A percentile compares a stretch with the other conserved stretches of the same genome.
These are phyloP conservation scores for Sclerotinia borealis DNA, from an alignment of 2,329 filamentous ascomycete genomes.

Conservation along the genomic window DNA sequence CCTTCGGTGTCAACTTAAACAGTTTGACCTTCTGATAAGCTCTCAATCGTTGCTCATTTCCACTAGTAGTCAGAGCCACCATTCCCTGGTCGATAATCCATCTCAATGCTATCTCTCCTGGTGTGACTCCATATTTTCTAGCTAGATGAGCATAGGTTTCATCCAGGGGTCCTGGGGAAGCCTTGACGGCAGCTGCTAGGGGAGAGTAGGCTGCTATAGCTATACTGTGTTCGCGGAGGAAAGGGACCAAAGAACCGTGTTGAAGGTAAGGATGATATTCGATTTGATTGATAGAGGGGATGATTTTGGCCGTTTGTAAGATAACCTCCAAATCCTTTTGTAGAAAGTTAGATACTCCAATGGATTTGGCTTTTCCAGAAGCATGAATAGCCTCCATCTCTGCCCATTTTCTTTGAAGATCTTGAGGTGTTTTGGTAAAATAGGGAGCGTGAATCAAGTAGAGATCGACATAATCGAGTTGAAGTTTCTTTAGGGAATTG, in stretches of 20 bases:
- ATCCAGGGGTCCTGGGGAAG: constrained; percentile 48
- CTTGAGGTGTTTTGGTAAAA: constrained; percentile 41
- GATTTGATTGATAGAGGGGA: constrained; percentile 72
- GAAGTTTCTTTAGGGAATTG: constrained; percentile 54
- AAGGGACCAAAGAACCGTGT: constrained; percentile 53
- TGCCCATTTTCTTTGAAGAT: constrained; percentile 55
- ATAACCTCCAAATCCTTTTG: constrained; percentile 49
- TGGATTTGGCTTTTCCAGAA: constrained; percentile 59
- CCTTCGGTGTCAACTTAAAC: constrained; percentile 54
- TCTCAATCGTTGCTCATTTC: constrained; percentile 50
- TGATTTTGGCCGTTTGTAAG: constrained; percentile 52
- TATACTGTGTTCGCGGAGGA: constrained; percentile 52
- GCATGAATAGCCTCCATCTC: constrained; percentile 60
- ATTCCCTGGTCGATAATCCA: constrained; percentile 57
- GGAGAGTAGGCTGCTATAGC: constrained; percentile 50
- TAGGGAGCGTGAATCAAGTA: constrained; percentile 59
- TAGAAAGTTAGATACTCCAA: constrained; percentile 74
- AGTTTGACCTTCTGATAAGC: constrained; percentile 45
- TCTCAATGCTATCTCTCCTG: constrained; percentile 50
- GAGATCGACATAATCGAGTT: constrained; percentile 65
- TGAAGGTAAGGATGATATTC: constrained; percentile 74
- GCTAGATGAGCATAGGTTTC: constrained; percentile 45
- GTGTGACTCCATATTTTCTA: constrained; percentile 51
- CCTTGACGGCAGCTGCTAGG: constrained; percentile 45
- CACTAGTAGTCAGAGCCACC: constrained; percentile 54